phyloP scores from a whole-genome alignment of 208 protist genomes.

The Borovskyia barvae region DNA sequence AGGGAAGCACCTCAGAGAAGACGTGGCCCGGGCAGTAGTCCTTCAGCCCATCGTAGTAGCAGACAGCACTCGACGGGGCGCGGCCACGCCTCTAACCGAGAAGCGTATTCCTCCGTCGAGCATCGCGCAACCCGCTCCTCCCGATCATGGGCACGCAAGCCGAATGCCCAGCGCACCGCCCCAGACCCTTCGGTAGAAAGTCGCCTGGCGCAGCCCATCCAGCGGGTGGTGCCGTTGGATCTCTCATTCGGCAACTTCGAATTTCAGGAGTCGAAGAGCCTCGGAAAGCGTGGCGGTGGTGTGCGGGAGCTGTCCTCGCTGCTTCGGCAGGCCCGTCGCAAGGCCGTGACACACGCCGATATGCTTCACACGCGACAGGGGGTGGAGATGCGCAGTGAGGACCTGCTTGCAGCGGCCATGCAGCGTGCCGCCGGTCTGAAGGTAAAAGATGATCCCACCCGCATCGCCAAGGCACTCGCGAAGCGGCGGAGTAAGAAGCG shows the following conservation, averaged over 20 bases:
- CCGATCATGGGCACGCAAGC: slow-evolving; percentile 20
- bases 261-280: slow-evolving; percentile 65
- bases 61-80: no score
- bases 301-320: slow-evolving; percentile 64
- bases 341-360: slow-evolving; percentile 28
- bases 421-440: slow-evolving; percentile 57
- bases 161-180: neutral
- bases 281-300: slow-evolving; percentile 73
- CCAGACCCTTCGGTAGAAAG: slow-evolving; percentile 1
- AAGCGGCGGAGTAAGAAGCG: slow-evolving; percentile 80
- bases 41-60: no score
- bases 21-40: no score
- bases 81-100: neutral
- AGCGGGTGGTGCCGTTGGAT: slow-evolving; percentile 47
- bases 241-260: slow-evolving; percentile 83
- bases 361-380: slow-evolving; percentile 44
- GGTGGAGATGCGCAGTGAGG: slow-evolving; percentile 40
- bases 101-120: slow-evolving; percentile 8
- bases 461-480: slow-evolving; percentile 59
- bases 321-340: slow-evolving; percentile 46
- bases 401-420: slow-evolving; percentile 57
- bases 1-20: no score
- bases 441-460: slow-evolving; percentile 73
- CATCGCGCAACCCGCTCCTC: slow-evolving; percentile 1
- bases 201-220: slow-evolving; percentile 23